Conservation (phyloP, 352 stramenopile genomes). For the Phytopythium aichiense region DNA sequence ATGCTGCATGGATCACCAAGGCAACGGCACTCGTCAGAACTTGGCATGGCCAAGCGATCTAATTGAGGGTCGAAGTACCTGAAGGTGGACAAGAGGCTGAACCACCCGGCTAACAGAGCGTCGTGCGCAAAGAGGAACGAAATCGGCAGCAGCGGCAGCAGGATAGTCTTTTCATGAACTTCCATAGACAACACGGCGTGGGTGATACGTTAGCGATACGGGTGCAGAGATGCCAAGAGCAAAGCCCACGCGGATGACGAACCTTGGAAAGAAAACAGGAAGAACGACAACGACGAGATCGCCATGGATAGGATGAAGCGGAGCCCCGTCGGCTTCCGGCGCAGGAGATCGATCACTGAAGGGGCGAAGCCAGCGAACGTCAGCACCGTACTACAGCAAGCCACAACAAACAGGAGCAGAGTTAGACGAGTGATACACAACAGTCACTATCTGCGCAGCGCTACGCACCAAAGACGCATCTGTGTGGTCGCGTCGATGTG, state of each 20-base stretch:
- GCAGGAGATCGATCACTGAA: conserved; percentile 69
- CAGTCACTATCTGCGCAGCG: neutral
- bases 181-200: neutral
- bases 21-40: neutral
- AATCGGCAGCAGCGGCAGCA: conserved; percentile 90
- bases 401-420: conserved; percentile 1
- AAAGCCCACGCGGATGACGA: neutral
- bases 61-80: conserved; percentile 34
- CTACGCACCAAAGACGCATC: conserved; percentile 67
- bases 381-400: conserved; percentile 41
- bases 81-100: conserved; percentile 77
- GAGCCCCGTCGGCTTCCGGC: conserved; percentile 58
- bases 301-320: conserved; percentile 80
- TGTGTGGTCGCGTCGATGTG: conserved; percentile 44
- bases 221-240: neutral
- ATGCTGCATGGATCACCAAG: conserved; percentile 41
- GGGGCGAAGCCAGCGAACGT: conserved; percentile 88
- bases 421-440: neutral
- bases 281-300: conserved; percentile 91
- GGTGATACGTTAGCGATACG: neutral
- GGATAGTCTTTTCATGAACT: conserved; percentile 97
- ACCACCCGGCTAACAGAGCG: conserved; percentile 64
- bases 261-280: conserved; percentile 97
- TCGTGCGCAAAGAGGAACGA: conserved; percentile 77
- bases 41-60: neutral